Conservation (phyloP, 768 basidiomycete species). For the Leccinum fibrillosum region DNA sequence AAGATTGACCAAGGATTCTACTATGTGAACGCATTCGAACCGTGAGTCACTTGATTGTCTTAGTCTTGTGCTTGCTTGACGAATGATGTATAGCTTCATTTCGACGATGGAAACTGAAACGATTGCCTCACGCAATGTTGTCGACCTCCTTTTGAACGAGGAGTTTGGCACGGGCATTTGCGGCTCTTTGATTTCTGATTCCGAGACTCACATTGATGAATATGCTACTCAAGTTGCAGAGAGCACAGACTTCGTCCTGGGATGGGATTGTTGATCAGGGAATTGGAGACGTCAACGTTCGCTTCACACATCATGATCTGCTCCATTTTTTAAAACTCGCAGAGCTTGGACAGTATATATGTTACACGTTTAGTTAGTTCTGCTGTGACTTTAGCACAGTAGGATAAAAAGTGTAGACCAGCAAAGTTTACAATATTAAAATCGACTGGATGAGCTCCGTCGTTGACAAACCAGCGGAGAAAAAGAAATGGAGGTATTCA, state of each 20-base stretch:
- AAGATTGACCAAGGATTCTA: constrained; percentile 77
- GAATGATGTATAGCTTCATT: constrained; percentile 52
- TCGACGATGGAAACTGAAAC: constrained; percentile 96
- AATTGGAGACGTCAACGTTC: not conserved
- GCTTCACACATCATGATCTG: not conserved
- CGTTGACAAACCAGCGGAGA: not conserved
- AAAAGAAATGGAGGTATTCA: not conserved
- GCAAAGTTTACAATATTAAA: no score
- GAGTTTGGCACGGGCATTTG: constrained; percentile 73
- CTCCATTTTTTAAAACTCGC: not conserved
- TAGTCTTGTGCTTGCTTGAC: not conserved
- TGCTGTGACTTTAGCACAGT: not conserved
- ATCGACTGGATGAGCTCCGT: not conserved
- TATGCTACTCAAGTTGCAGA: constrained; percentile 9
- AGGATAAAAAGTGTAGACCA: not conserved
- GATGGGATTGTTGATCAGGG: constrained; percentile 66
- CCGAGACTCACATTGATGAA: constrained; percentile 13
- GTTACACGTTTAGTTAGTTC: not conserved
- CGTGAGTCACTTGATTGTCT: constrained; percentile 46
- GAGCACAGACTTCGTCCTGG: constrained; percentile 51
- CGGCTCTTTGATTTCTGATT: constrained; percentile 37
- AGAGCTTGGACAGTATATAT: constrained; percentile 1
- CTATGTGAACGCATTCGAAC: constrained; percentile 91
- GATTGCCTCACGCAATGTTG: constrained; percentile 75
- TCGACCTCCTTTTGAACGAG: constrained; percentile 73